Evolutionary conservation across 495 filamentous ascomycete species (phyloP), one percentile per base, ranked within the genome.

Genomic region (Penicillium flavigenum): DNA sequence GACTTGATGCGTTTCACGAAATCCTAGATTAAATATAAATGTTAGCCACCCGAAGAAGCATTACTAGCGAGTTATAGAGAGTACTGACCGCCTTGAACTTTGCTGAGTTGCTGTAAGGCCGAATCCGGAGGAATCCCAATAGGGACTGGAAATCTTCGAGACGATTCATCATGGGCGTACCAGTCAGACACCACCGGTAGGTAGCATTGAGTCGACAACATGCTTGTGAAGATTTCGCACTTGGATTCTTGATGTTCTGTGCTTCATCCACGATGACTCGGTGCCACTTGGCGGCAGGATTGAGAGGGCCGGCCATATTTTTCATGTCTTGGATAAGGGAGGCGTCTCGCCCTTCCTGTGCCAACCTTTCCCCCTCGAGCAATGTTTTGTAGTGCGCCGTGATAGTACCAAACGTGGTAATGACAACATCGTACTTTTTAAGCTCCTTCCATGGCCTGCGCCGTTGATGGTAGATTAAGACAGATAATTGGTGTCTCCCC

Each of bases 131-230:
- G 70, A 97, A 98, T 22, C 79, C 81, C 48, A 98, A 79, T 32
- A 97, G 75, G 3, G 91, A 87, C 64, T 84, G 92, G n/a, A 96
- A 73, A 65, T 97, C 94, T 31, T 81, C 79, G 3, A 93, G 83
- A 14, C 79, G 84, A 63, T 98, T 98, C 87, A 94, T 92, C 86
- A 96, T 95, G 0, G 94, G 94, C 0, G 91, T 97, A 7, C 94
- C 94, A 11, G 89, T 95, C 71, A 98, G 84, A 64, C 90, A 96
- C 72, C 91, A 88, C 17, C 94, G 77, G 62, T 88, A 84, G 29
- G 74, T 81, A 16, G 89, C 73, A 46, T 83, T 71, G 8, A 97
- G 77, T 7, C 73, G 63, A 63, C 73, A 83, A 26, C 82, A 85
- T 7, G 83, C 93, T 51, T 76, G 73, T 0, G 88, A 82, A 14